A percentile compares a stretch with the other conserved stretches of the same genome.
Conservation (phyloP, 768 basidiomycete species). For the Suillus cothurnatus region DNA sequence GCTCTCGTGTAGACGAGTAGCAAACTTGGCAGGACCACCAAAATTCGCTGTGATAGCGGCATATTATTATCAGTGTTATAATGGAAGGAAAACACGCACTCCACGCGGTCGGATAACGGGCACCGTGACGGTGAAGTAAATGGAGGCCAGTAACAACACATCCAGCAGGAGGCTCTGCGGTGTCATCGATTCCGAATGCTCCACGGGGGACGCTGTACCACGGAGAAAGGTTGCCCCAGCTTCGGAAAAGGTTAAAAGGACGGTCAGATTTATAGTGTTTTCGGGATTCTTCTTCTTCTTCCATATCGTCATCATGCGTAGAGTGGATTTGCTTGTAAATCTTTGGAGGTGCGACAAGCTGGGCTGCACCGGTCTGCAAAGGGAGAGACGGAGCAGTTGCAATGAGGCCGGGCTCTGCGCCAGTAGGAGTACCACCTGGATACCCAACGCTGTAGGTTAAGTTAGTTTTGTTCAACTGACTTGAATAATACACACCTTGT, state of each 20-base stretch:
- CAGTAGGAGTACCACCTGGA: conserved; percentile 76
- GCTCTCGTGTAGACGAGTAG: conserved; percentile 53
- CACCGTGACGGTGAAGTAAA: conserved; percentile 82
- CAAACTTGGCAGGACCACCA: conserved; percentile 63
- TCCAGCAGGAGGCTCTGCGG: conserved; percentile 66
- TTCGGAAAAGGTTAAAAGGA: conserved; percentile 67
- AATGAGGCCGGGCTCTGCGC: conserved; percentile 73
- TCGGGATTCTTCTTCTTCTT: conserved; percentile 27
- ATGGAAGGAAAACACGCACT: conserved; percentile 41
- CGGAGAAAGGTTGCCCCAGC: conserved; percentile 85
- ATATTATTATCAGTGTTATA: not conserved
- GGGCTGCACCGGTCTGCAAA: conserved; percentile 67
- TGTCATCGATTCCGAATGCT: conserved; percentile 73
- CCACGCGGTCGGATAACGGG: conserved; percentile 69
- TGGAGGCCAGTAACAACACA: conserved; percentile 77
- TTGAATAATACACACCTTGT: conserved; percentile 38
- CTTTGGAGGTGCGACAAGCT: conserved; percentile 55
- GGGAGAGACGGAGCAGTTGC: conserved; percentile 81
- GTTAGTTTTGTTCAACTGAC: not conserved
- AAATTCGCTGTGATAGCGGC: conserved; percentile 47
- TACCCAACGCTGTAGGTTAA: conserved; percentile 56
- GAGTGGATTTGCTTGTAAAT: conserved; percentile 4
- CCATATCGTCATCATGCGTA: not conserved
- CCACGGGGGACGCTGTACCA: conserved; percentile 76
- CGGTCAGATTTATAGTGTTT: conserved; percentile 22